These are phyloP conservation scores for Hymenoscyphus linearis DNA, from an alignment of 2,329 filamentous ascomycete genomes.

Conservation along the genomic window DNA sequence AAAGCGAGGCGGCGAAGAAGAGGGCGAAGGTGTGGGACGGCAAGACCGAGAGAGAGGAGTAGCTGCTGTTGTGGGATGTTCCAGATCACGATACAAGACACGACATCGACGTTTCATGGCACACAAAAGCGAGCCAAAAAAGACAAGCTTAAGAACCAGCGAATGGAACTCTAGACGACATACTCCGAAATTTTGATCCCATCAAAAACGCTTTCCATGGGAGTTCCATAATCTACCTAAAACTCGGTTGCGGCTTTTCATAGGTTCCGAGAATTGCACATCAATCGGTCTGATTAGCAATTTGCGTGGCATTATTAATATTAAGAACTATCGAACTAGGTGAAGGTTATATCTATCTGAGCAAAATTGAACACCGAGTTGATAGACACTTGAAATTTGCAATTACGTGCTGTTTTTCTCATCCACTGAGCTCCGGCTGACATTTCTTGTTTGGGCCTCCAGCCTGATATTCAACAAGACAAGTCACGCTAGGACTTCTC, in stretches of 20 bases:
- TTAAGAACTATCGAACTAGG: neutral
- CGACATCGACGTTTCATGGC: neutral
- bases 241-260: neutral
- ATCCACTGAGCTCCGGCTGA: neutral
- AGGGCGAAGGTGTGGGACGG: neutral
- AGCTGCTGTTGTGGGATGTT: neutral
- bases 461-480: too few species aligned
- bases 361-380: neutral
- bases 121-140: neutral
- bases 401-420: neutral
- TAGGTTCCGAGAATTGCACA: neutral
- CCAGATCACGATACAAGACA: neutral
- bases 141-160: neutral
- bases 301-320: neutral
- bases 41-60: neutral
- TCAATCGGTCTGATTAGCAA: neutral
- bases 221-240: neutral
- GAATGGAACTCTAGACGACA: neutral
- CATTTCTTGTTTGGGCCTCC: too few species aligned
- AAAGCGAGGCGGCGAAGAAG: neutral
- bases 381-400: neutral
- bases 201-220: neutral
- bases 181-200: neutral
- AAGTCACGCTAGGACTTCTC: too few species aligned
- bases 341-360: neutral